Evolutionary conservation across 2,329 filamentous ascomycete genomes (phyloP).

Genomic region (Drechmeria coniospora): DNA sequence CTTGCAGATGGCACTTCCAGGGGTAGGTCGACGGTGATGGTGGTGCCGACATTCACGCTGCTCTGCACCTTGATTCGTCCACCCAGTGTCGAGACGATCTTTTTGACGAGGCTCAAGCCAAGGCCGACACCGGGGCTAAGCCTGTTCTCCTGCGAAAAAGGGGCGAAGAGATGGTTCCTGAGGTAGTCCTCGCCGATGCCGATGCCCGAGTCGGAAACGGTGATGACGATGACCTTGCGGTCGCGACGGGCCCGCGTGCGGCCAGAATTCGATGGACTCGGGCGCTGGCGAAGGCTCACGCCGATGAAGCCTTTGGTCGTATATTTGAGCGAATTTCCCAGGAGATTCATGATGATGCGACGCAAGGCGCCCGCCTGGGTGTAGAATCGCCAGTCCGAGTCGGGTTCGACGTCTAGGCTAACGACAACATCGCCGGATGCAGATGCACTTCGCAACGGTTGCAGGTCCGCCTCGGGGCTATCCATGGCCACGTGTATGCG

Average conservation of each 20-base stretch:
- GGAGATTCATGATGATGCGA: slow-evolving; percentile 46
- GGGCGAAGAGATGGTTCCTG: slow-evolving; percentile 42
- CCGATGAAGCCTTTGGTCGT: slow-evolving; percentile 23
- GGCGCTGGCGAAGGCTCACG: slow-evolving; percentile 12
- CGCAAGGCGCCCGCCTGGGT: slow-evolving; percentile 35
- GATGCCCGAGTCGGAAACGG: slow-evolving; percentile 46
- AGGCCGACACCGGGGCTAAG: slow-evolving; percentile 46
- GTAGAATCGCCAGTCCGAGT: slow-evolving; percentile 33
- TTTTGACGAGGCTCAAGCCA: slow-evolving; percentile 48
- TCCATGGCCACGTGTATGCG: slow-evolving; percentile 28
- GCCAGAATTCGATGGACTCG: no score
- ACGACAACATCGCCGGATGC: slow-evolving; percentile 12
- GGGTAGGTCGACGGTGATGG: slow-evolving; percentile 16
- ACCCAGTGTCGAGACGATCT: slow-evolving; percentile 40
- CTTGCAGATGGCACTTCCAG: slow-evolving; percentile 7
- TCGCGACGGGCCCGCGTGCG: no score
- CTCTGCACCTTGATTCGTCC: slow-evolving; percentile 45
- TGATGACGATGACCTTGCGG: slow-evolving; percentile 17
- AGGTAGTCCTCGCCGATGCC: slow-evolving; percentile 51
- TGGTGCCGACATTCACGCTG: slow-evolving; percentile 19
- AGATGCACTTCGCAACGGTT: no score
- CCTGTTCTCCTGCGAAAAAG: slow-evolving; percentile 48
- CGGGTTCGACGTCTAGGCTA: slow-evolving; percentile 24
- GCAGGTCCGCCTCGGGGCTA: slow-evolving; percentile 3
- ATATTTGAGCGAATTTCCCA: slow-evolving; percentile 49